Percentiles rank a stretch among this genome's conserved stretches.
phyloP scores from a whole-genome alignment of 2,329 filamentous ascomycete genomes.

The Colletotrichum sp. region DNA sequence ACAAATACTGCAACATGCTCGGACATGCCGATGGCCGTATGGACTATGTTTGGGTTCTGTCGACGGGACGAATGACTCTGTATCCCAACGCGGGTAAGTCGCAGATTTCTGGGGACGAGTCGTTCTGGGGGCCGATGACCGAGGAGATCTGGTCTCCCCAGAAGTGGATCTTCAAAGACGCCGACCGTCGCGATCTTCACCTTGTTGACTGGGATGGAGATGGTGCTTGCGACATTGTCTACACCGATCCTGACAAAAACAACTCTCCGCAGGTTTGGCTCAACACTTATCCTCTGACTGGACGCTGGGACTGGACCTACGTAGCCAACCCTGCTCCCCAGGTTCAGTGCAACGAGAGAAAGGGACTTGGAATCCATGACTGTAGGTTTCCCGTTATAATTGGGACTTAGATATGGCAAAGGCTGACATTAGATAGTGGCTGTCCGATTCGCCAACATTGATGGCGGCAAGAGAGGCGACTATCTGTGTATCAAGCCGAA shows the following conservation, averaged over 20 bases:
- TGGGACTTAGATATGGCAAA: fast-evolving
- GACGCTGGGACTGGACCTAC: not conserved
- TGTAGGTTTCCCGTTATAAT: not conserved
- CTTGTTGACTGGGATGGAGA: conserved; percentile 42
- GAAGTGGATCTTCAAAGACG: conserved; percentile 20
- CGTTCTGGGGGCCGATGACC: not conserved
- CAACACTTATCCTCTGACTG: conserved; percentile 23
- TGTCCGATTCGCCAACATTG: conserved; percentile 37
- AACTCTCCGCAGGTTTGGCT: conserved; percentile 29
- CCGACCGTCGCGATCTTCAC: conserved; percentile 29
- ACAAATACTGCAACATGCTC: conserved; percentile 25
- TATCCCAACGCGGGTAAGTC: conserved; percentile 8
- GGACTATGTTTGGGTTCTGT: conserved; percentile 18
- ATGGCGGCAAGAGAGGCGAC: conserved; percentile 32
- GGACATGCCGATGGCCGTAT: not conserved
- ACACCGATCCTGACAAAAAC: conserved; percentile 27
- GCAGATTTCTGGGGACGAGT: not conserved
- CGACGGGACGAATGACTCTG: not conserved
- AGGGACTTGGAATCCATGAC: conserved; percentile 31
- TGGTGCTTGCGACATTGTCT: conserved; percentile 37
- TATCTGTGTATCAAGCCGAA: conserved; percentile 36
- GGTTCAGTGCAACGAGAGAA: conserved; percentile 26
- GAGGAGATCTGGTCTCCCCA: conserved; percentile 14
- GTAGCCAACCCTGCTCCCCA: not conserved
- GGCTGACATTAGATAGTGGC: conserved; percentile 3